phyloP scores from a whole-genome alignment of 2,329 filamentous ascomycete species.

The Aspergillus latus region DNA sequence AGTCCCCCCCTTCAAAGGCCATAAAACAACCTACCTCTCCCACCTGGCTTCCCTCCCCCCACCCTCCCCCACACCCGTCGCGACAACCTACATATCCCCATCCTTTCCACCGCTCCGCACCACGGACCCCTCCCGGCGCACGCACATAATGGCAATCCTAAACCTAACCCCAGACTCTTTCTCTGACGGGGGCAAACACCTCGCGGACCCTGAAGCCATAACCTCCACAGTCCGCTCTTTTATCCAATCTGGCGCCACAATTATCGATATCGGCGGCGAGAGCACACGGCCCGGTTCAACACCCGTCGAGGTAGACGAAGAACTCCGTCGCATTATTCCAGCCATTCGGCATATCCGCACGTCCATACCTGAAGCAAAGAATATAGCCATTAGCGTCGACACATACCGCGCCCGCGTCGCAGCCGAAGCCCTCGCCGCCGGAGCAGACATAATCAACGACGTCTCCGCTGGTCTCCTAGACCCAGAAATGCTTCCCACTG shows the following conservation, averaged over 20 bases:
- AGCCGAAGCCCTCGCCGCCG: conserved; percentile 69
- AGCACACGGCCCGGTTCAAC: conserved; percentile 78
- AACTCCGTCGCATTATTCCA: conserved; percentile 74
- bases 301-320: conserved; percentile 69
- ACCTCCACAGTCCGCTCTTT: conserved; percentile 60
- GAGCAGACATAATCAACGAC: conserved; percentile 93
- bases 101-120: conserved; percentile 58
- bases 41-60: conserved; percentile 36
- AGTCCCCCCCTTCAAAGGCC: conserved; percentile 31
- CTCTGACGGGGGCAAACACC: conserved; percentile 77
- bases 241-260: conserved; percentile 69
- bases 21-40: conserved; percentile 34
- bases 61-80: conserved; percentile 37
- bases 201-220: conserved; percentile 52
- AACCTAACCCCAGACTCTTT: conserved; percentile 97
- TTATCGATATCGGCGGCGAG: conserved; percentile 91
- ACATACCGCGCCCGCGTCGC: conserved; percentile 89
- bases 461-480: conserved; percentile 82
- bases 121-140: conserved; percentile 56
- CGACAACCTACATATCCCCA: conserved; percentile 41
- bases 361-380: conserved; percentile 59
- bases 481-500: conserved; percentile 74
- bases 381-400: conserved; percentile 80
- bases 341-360: conserved; percentile 70
- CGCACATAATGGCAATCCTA: conserved; percentile 87